A percentile compares a stretch with the other conserved stretches of the same genome.
These are phyloP conservation scores for Tuctoria greenei DNA, from an alignment of 176 grass and related monocot genomes.

Conservation along the genomic window DNA sequence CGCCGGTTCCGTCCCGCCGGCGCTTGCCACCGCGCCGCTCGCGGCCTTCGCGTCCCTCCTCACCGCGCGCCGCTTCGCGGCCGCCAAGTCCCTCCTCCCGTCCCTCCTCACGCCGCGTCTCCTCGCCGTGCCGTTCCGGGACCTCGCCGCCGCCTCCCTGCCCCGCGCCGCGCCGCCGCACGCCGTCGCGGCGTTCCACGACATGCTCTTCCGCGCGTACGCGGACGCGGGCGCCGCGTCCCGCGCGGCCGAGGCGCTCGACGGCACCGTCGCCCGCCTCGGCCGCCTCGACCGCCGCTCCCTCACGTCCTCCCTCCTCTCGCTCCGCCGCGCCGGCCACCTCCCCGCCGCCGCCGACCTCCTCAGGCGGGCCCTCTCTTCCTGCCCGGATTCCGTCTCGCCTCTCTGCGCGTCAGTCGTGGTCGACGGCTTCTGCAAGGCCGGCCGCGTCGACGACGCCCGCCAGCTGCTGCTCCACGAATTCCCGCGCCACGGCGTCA, in stretches of 20 bases:
- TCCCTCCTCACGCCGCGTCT: constrained; percentile 42
- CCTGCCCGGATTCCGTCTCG: constrained; percentile 34
- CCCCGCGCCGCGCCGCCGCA: constrained; percentile 43
- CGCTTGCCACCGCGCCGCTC: constrained; percentile 33
- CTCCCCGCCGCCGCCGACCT: constrained; percentile 42
- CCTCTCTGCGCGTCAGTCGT: constrained; percentile 44
- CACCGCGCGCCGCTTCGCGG: constrained; percentile 40
- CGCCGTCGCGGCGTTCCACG: constrained; percentile 47
- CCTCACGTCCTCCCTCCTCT: constrained; percentile 59
- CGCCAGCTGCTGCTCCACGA: constrained; percentile 56
- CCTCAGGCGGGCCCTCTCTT: constrained; percentile 41
- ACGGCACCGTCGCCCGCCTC: constrained; percentile 52
- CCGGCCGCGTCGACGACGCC: constrained; percentile 38
- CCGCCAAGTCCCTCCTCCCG: constrained; percentile 52
- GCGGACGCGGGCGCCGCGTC: constrained; percentile 40
- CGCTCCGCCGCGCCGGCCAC: constrained; percentile 55
- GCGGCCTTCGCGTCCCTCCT: constrained; percentile 54
- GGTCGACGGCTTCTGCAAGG: constrained; percentile 63
- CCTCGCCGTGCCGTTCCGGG: constrained; percentile 42
- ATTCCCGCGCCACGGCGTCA: constrained; percentile 45
- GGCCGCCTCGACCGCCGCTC: constrained; percentile 67
- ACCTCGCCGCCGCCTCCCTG: constrained; percentile 53
- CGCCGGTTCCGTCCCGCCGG: neutral
- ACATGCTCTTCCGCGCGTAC: constrained; percentile 88
- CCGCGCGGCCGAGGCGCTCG: constrained; percentile 55